Conservation (phyloP, 2,329 filamentous ascomycete genomes). For the Aspergillus transmontanensis region DNA sequence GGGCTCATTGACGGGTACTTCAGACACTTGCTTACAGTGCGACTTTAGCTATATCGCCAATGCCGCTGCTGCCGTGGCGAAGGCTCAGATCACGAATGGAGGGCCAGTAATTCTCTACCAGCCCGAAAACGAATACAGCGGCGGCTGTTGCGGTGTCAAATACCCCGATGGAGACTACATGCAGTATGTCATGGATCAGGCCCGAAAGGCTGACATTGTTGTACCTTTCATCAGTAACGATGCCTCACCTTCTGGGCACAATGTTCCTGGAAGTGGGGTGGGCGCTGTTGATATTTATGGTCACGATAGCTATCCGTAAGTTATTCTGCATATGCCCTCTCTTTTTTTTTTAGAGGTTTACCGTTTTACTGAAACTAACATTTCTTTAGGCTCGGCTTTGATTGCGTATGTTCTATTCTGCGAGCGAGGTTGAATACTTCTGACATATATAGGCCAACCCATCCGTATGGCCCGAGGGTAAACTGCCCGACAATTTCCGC, state of each 20-base stretch:
- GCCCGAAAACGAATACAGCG: conserved; percentile 79
- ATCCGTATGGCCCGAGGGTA: conserved; percentile 59
- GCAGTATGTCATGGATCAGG: conserved; percentile 69
- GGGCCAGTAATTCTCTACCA: conserved; percentile 79
- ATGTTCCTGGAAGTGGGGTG: conserved; percentile 63
- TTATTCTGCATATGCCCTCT: not conserved
- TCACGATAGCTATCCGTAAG: conserved; percentile 63
- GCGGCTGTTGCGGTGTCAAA: conserved; percentile 48
- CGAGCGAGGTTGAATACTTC: not conserved
- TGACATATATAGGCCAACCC: conserved; percentile 52
- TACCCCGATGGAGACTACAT: conserved; percentile 72
- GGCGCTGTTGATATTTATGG: conserved; percentile 67
- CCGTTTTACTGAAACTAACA: not conserved
- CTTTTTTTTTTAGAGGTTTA: not conserved
- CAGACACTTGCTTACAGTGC: conserved; percentile 10
- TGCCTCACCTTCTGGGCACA: conserved; percentile 61
- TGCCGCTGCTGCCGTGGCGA: conserved; percentile 68
- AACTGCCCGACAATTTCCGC: conserved; percentile 60
- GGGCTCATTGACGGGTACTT: not conserved
- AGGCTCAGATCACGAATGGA: conserved; percentile 78
- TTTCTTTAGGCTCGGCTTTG: conserved; percentile 38
- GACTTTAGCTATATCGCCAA: conserved; percentile 59
- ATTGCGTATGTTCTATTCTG: conserved; percentile 33
- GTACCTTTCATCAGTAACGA: conserved; percentile 79
- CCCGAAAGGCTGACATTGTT: conserved; percentile 67